Conservation (phyloP, 2,329 filamentous ascomycete species). For the Pseudocercospora cruenta region DNA sequence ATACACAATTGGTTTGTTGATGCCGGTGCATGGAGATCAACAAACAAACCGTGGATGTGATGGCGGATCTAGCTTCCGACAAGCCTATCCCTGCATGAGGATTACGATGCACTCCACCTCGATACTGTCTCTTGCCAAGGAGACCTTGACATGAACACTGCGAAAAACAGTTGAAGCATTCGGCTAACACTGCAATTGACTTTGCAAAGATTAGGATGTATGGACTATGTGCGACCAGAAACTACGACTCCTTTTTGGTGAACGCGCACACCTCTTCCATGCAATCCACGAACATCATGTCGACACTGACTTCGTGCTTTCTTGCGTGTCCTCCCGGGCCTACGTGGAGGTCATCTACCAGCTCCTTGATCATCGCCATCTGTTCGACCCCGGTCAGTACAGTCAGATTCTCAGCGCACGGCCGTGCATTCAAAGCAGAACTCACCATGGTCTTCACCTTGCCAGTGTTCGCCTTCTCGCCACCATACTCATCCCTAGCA, state of each 20-base stretch:
- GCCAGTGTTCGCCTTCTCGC: conserved; percentile 19
- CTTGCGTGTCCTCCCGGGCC: conserved; percentile 15
- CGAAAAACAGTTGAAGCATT: not conserved
- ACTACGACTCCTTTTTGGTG: conserved; percentile 17
- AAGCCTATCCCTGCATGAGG: not conserved
- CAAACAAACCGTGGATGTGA: conserved; percentile 1
- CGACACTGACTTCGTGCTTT: conserved; percentile 21
- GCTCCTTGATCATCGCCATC: conserved; percentile 31
- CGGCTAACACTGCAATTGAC: not conserved
- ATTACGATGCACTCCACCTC: not conserved
- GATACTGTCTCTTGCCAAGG: not conserved
- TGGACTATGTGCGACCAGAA: not conserved
- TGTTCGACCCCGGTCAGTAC: not conserved
- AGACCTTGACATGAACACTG: not conserved
- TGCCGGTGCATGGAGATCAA: not conserved
- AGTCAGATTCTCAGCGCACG: not conserved
- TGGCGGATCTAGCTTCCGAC: not conserved
- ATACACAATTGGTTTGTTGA: not conserved
- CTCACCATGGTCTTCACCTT: conserved; percentile 28
- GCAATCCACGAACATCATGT: conserved; percentile 28
- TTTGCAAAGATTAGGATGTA: not conserved
- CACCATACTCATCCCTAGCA: conserved; percentile 29
- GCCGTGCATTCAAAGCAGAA: not conserved
- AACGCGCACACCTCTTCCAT: conserved; percentile 29
- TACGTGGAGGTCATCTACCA: conserved; percentile 33